phyloP scores from a whole-genome alignment of 2,329 filamentous ascomycete genomes.

The Pseudopyricularia cyperi region DNA sequence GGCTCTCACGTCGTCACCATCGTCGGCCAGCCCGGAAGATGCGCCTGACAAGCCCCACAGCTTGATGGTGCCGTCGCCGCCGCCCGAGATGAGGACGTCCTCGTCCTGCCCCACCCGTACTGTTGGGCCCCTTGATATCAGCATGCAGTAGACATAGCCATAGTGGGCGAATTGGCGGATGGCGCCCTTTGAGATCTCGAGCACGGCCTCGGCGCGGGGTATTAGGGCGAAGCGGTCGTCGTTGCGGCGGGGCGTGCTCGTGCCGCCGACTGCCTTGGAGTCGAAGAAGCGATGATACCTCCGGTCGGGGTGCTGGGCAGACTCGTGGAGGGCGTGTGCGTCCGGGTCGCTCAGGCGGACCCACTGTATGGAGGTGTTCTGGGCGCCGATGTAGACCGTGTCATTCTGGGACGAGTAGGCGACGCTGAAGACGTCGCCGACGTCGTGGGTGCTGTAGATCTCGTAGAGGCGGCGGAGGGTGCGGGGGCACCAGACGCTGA shows the following conservation, averaged over 20 bases:
- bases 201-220: slow-evolving; percentile 38
- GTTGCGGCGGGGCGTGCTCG: slow-evolving; percentile 60
- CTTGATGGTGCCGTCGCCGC: slow-evolving; percentile 88
- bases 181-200: slow-evolving; percentile 72
- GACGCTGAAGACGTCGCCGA: slow-evolving; percentile 93
- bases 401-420: slow-evolving; percentile 69
- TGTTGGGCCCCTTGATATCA: slow-evolving; percentile 59
- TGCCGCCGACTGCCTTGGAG: slow-evolving; percentile 72
- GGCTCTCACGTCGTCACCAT: slow-evolving; percentile 23
- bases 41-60: slow-evolving; percentile 59
- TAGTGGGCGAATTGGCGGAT: slow-evolving; percentile 85
- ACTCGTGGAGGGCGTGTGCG: slow-evolving; percentile 45
- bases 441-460: slow-evolving; percentile 85
- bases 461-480: slow-evolving; percentile 70
- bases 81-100: slow-evolving; percentile 80
- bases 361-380: slow-evolving; percentile 95
- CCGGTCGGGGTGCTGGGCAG: slow-evolving; percentile 58
- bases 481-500: slow-evolving; percentile 83
- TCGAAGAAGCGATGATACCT: slow-evolving; percentile 87
- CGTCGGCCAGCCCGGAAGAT: slow-evolving; percentile 9
- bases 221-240: slow-evolving; percentile 44
- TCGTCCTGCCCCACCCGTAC: slow-evolving; percentile 56
- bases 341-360: slow-evolving; percentile 57
- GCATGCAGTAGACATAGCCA: slow-evolving; percentile 95
- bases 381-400: slow-evolving; percentile 81